phyloP scores from a whole-genome alignment of 768 basidiomycete species.

The Mycena metata region DNA sequence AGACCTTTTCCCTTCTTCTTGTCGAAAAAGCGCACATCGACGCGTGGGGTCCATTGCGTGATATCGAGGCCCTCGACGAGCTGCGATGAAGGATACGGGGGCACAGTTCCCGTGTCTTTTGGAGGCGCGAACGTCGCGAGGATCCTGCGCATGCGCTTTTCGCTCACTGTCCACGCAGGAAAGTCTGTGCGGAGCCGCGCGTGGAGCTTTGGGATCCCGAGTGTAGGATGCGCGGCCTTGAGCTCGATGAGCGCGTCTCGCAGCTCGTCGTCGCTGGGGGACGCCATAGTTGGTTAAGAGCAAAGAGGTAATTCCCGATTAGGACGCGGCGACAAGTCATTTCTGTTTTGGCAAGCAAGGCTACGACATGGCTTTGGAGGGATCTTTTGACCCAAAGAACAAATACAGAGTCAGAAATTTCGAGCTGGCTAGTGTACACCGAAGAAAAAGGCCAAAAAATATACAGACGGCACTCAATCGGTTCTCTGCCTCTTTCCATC shows the following conservation, averaged over 20 bases:
- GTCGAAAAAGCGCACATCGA: slow-evolving; percentile 77
- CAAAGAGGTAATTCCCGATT: background rate
- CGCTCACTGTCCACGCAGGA: slow-evolving; percentile 84
- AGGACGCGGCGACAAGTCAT: background rate
- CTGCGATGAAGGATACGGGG: slow-evolving; percentile 37
- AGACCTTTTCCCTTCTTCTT: slow-evolving; percentile 86
- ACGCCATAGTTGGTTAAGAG: slow-evolving; percentile 21
- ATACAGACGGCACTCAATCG: slow-evolving; percentile 47
- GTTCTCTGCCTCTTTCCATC: slow-evolving; percentile 56
- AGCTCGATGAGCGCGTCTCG: slow-evolving; percentile 66
- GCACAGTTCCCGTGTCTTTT: slow-evolving; percentile 15
- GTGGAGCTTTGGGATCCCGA: slow-evolving; percentile 83
- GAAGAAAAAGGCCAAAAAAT: slow-evolving; percentile 6
- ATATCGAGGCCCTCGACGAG: slow-evolving; percentile 76
- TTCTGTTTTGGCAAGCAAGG: background rate
- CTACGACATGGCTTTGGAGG: background rate
- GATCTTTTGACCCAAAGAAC: too few species aligned
- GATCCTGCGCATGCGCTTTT: slow-evolving; percentile 83
- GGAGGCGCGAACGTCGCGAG: slow-evolving; percentile 53
- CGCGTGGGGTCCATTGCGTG: slow-evolving; percentile 70
- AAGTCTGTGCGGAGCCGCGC: slow-evolving; percentile 68
- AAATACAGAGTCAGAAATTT: background rate
- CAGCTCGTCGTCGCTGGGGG: slow-evolving; percentile 76
- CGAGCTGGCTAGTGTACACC: slow-evolving; percentile 5
- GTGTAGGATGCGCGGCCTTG: slow-evolving; percentile 67